Percentiles rank a stretch among this genome's conserved stretches.
phyloP scores from a whole-genome alignment of 2,329 filamentous ascomycete species.

The Cordyceps farinosa region DNA sequence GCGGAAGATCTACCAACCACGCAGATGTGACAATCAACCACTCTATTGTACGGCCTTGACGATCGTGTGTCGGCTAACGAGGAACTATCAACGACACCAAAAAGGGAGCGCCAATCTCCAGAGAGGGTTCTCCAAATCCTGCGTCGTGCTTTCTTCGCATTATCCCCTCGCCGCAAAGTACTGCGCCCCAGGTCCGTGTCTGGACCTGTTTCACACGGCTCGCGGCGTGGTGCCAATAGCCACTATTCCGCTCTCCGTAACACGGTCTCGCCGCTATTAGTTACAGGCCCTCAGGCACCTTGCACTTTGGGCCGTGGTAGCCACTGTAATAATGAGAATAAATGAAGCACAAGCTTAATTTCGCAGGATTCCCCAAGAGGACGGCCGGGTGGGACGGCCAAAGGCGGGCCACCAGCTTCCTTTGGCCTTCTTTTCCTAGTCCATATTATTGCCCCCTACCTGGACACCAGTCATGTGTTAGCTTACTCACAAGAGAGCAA shows the following conservation, averaged over 20 bases:
- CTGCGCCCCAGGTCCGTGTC: constrained; percentile 1
- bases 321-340: not conserved
- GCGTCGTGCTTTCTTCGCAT: not conserved
- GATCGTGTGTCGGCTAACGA: not conserved
- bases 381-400: not conserved
- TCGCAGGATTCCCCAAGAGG: constrained; percentile 5
- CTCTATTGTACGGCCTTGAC: not conserved
- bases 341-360: not conserved
- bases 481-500: not conserved
- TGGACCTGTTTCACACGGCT: constrained; percentile 12
- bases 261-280: constrained; percentile 9
- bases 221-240: not conserved
- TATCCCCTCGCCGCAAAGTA: not conserved
- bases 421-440: not conserved
- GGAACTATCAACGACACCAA: not conserved
- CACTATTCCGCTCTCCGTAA: not conserved
- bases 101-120: not conserved
- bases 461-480: not conserved
- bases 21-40: not conserved
- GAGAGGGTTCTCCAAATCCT: not conserved
- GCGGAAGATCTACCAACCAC: not conserved
- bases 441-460: not conserved
- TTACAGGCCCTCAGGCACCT: not conserved
- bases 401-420: constrained; percentile 3
- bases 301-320: not conserved